Base-by-base conservation (phyloP, 2,329 filamentous ascomycete genomes). In the Thyridium curvatum region DNA sequence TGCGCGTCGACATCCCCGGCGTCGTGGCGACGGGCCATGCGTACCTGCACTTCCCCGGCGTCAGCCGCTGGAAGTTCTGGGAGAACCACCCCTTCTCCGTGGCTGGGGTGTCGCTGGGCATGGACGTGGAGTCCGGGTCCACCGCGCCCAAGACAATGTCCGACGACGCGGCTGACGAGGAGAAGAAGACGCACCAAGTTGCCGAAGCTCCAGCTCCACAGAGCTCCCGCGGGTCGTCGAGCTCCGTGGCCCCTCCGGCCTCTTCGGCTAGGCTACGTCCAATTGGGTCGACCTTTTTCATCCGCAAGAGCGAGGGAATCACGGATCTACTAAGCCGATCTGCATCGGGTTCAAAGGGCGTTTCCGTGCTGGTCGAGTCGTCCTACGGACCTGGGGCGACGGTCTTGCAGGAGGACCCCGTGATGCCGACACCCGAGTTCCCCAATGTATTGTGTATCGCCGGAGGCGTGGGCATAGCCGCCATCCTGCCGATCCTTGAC, bases 41-140 rank as follows among this genome's bases (percentile, higher is more conserved):
- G 1, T 65, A 64, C 40, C 50, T 64, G 1, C 52, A 51, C 46
- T 62, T 62, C 37, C 58, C 58, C n/a, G 54, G 54, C 0, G 39
- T 64, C 12, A 26, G 21, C 10, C 46, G 49, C 29, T 61, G 61
- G 59, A 44, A 51, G 2, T 47, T 63, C 37, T 64, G 60, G 60
- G 59, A 62, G 34, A 60, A 45, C 15, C 60, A 63, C 33, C 60
- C 61, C 4, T 60, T 64, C 37, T 62, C 58, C 0, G 53, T 61
- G 12, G 44, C 44, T 10, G 21, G 21, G 6, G 21, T 26, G 6
- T 26, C 21, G 6, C 6, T 26, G 10, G 21, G 21, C 21, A 26
- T 26, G 21, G 21, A 26, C 10, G 10, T 26, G 6, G 21, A 26
- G 21, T n/a, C n/a, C n/a, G n/a, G n/a, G n/a, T n/a, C n/a, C n/a